Conservation (phyloP, 306 rosid species). For the Lagenaria siceraria region DNA sequence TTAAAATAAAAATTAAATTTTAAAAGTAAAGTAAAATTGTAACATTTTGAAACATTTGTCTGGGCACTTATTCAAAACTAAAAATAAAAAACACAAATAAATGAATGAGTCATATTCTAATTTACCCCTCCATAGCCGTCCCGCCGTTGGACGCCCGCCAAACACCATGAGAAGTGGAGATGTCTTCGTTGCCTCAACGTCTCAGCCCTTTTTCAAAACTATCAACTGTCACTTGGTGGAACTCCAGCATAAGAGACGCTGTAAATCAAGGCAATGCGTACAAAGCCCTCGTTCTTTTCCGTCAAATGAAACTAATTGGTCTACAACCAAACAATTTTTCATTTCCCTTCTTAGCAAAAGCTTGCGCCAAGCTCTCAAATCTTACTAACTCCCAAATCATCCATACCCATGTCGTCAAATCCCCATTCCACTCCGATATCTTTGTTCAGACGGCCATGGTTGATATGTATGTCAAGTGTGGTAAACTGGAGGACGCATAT, state of each 20-base stretch:
- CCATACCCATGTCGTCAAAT: slow-evolving; percentile 34
- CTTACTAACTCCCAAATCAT: slow-evolving; percentile 26
- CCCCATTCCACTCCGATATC: slow-evolving; percentile 23
- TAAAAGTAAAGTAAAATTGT: no score
- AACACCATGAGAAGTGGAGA: slow-evolving; percentile 22
- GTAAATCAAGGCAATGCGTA: slow-evolving; percentile 26
- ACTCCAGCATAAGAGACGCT: slow-evolving; percentile 24
- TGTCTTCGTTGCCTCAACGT: slow-evolving; percentile 5
- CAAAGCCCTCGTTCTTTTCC: slow-evolving; percentile 28
- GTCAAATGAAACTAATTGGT: slow-evolving; percentile 33
- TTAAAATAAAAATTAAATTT: no score
- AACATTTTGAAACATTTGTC: no score
- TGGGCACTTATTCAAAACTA: no score
- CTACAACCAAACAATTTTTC: slow-evolving; percentile 35
- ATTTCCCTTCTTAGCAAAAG: slow-evolving; percentile 33
- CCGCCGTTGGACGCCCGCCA: not conserved
- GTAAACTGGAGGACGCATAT: slow-evolving; percentile 27
- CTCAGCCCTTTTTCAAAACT: slow-evolving; percentile 14
- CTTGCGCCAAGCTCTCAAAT: slow-evolving; percentile 32
- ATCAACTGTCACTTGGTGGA: slow-evolving; percentile 20
- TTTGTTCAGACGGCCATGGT: slow-evolving; percentile 40
- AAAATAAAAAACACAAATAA: no score
- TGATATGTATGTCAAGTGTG: slow-evolving; percentile 38
- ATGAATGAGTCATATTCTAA: not conserved
- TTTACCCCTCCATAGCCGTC: not conserved